Evolutionary conservation across 2,329 filamentous ascomycete genomes (phyloP).

Genomic region (Calycina herbarum): DNA sequence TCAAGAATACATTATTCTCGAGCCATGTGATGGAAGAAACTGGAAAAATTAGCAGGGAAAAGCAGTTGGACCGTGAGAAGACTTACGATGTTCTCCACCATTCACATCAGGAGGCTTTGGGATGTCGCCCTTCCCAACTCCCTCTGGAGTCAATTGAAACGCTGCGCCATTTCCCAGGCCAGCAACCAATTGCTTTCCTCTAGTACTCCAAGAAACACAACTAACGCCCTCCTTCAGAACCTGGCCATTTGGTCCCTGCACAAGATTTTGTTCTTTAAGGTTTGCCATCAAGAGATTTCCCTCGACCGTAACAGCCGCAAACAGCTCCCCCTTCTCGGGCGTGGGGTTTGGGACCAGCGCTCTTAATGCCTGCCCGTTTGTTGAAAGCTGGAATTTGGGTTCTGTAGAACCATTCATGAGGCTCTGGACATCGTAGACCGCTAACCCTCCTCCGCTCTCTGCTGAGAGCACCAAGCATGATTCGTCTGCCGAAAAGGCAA

Average conservation of each 20-base stretch:
- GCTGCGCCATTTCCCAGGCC: slow-evolving; percentile 79
- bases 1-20: slow-evolving; percentile 81
- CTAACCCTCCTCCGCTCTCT: slow-evolving; percentile 76
- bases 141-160: slow-evolving; percentile 80
- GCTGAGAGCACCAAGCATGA: slow-evolving; percentile 79
- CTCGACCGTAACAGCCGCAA: slow-evolving; percentile 76
- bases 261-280: slow-evolving; percentile 64
- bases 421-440: slow-evolving; percentile 74
- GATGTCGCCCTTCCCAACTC: slow-evolving; percentile 73
- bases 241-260: slow-evolving; percentile 59
- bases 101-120: slow-evolving; percentile 71
- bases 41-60: slow-evolving; percentile 37
- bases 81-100: slow-evolving; percentile 65
- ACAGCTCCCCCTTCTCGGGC: slow-evolving; percentile 68
- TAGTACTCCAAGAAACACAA: slow-evolving; percentile 87
- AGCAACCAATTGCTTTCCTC: slow-evolving; percentile 88
- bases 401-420: slow-evolving; percentile 67
- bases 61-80: not conserved
- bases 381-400: slow-evolving; percentile 72
- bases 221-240: slow-evolving; percentile 74
- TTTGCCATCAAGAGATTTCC: slow-evolving; percentile 86
- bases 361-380: slow-evolving; percentile 72
- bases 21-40: slow-evolving; percentile 86
- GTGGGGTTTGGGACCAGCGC: slow-evolving; percentile 79
- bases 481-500: slow-evolving; percentile 90